Percentiles rank a stretch among this genome's conserved stretches.
Conservation (phyloP, 176 grass and related monocot genomes). For the Eragrostis curvula region DNA sequence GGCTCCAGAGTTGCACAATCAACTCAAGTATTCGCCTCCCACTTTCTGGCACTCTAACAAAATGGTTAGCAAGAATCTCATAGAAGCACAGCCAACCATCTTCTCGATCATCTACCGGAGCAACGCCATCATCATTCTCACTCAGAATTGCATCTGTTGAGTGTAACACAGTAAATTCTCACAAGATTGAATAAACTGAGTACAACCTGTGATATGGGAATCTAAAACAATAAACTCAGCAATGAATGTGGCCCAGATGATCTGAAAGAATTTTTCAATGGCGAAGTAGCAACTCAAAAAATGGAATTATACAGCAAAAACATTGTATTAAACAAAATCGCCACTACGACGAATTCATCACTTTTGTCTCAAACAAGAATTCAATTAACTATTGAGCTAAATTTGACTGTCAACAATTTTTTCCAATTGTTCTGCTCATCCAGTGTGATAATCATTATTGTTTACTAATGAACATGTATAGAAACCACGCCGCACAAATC, state of each 20-base stretch:
- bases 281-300: background rate
- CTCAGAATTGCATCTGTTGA: constrained; percentile 79
- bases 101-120: constrained; percentile 48
- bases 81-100: constrained; percentile 69
- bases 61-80: constrained; percentile 92
- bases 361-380: background rate
- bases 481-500: background rate
- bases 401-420: background rate
- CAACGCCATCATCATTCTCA: constrained; percentile 54
- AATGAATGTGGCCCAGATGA: background rate
- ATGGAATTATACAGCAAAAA: constrained; percentile 1
- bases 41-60: constrained; percentile 72
- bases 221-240: background rate
- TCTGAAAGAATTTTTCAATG: background rate
- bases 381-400: background rate
- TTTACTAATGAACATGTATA: background rate
- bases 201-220: background rate
- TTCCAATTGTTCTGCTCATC: background rate
- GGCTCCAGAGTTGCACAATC: constrained; percentile 98
- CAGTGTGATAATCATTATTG: too few relatives aligned
- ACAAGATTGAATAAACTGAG: background rate
- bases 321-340: background rate
- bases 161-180: constrained; percentile 16
- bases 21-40: constrained; percentile 83
- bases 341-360: background rate